A percentile compares a stretch with the other conserved stretches of the same genome.
phyloP scores from a whole-genome alignment of 192 early-diverging fungal genomes.

The Geranomyces variabilis region DNA sequence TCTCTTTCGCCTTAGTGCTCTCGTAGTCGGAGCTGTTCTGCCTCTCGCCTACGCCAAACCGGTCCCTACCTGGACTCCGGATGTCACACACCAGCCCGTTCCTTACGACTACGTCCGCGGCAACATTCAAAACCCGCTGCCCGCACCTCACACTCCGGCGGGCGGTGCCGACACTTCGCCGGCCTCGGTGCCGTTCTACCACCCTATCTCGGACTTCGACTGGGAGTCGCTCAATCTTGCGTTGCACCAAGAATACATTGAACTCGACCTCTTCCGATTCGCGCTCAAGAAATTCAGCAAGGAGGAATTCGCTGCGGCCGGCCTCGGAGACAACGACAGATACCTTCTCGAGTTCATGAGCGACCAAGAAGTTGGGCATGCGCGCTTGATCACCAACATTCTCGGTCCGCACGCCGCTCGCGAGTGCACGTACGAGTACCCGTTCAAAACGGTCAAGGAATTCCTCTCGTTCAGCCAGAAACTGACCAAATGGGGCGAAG shows the following conservation, averaged over 20 bases:
- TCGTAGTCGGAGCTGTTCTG: too few relatives aligned
- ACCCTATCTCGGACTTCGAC: conserved; percentile 40
- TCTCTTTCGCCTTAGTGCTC: too few relatives aligned
- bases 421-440: conserved; percentile 19
- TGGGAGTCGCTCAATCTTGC: conserved; percentile 34
- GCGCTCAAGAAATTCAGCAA: conserved; percentile 30
- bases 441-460: conserved; percentile 8
- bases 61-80: too few relatives aligned
- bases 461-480: conserved; percentile 30
- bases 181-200: conserved; percentile 22
- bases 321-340: conserved; percentile 28
- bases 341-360: conserved; percentile 41
- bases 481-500: conserved; percentile 37
- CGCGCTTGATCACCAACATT: conserved; percentile 39
- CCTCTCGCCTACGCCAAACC: too few relatives aligned
- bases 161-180: conserved; percentile 28
- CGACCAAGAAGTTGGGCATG: conserved; percentile 41
- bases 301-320: conserved; percentile 30
- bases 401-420: conserved; percentile 33
- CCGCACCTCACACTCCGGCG: conserved; percentile 37
- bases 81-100: too few relatives aligned
- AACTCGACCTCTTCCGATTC: conserved; percentile 42
- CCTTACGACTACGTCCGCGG: not conserved
- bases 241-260: conserved; percentile 40
- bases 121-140: conserved; percentile 1